Conservation (phyloP, 2,329 filamentous ascomycete genomes). For the Aspergillus terreus region DNA sequence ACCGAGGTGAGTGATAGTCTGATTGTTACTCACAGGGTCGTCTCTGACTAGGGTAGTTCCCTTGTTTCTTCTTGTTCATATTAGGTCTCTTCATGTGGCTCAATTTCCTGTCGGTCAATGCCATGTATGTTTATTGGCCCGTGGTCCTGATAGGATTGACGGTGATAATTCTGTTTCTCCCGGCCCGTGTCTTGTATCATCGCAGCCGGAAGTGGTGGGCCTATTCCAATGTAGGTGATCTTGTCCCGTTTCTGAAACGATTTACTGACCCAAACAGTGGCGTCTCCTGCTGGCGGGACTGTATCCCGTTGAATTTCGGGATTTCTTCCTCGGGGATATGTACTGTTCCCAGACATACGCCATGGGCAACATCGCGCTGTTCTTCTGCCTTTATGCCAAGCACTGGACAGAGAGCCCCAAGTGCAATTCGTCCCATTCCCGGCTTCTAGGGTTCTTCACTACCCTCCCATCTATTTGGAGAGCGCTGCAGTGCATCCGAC, state of each 20-base stretch:
- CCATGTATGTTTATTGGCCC: constrained; percentile 81
- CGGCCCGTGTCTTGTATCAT: constrained; percentile 69
- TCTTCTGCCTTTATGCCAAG: constrained; percentile 89
- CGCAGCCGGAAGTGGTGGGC: constrained; percentile 79
- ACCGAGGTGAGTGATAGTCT: constrained; percentile 55
- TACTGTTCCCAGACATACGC: constrained; percentile 93
- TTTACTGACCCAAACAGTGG: constrained; percentile 54
- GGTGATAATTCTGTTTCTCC: constrained; percentile 67
- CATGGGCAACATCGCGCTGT: constrained; percentile 83
- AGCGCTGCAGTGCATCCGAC: constrained; percentile 81
- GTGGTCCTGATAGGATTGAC: constrained; percentile 72
- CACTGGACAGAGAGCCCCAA: constrained; percentile 67
- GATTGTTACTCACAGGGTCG: neutral
- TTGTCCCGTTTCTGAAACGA: neutral
- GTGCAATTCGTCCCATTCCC: constrained; percentile 84
- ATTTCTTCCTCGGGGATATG: constrained; percentile 97
- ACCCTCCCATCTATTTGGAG: constrained; percentile 86
- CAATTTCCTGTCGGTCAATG: constrained; percentile 71
- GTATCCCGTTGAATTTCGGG: constrained; percentile 92
- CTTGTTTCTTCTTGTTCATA: constrained; percentile 75
- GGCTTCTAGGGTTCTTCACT: constrained; percentile 79
- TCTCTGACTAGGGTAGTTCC: constrained; percentile 53
- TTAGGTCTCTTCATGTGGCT: constrained; percentile 79
- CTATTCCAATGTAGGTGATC: constrained; percentile 71
- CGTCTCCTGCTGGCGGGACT: constrained; percentile 79